A percentile compares a stretch with the other conserved stretches of the same genome.
phyloP scores from a whole-genome alignment of 2,329 filamentous ascomycete genomes.

The Atkinsonella texensis region DNA sequence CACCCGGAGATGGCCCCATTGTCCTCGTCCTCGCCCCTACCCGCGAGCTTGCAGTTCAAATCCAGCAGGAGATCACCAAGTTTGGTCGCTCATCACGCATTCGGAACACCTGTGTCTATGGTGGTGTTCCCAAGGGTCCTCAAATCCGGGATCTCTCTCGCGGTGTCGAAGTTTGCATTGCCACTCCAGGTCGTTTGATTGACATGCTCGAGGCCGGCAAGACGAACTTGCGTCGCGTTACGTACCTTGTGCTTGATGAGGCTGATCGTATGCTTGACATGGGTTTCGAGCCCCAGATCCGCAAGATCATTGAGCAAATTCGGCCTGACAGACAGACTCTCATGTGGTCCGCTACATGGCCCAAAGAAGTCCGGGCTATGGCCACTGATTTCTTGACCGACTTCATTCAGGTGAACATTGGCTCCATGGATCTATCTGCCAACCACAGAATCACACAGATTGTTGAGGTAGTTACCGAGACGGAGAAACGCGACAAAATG shows the following conservation, averaged over 20 bases:
- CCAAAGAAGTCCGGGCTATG: constrained; percentile 91
- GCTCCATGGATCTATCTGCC: constrained; percentile 88
- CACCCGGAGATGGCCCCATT: constrained; percentile 90
- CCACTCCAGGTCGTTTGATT: constrained; percentile 92
- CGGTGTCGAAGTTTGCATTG: constrained; percentile 97
- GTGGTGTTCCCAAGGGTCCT: constrained; percentile 93
- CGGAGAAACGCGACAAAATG: constrained; percentile 97
- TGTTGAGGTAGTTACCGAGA: constrained; percentile 89
- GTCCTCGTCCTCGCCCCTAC: constrained; percentile 93
- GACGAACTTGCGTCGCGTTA: constrained; percentile 95
- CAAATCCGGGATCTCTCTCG: constrained; percentile 92
- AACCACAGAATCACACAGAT: constrained; percentile 98
- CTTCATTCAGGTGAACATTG: constrained; percentile 98
- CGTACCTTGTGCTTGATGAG: constrained; percentile 96
- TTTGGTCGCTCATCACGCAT: constrained; percentile 97
- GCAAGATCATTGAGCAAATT: constrained; percentile 97
- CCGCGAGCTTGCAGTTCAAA: constrained; percentile 95
- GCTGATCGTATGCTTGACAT: constrained; percentile 99
- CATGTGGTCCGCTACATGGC: constrained; percentile 99
- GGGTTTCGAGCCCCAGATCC: constrained; percentile 99
- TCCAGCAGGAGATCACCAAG: constrained; percentile 96
- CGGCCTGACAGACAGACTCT: constrained; percentile 96
- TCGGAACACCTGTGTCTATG: constrained; percentile 97
- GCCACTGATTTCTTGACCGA: constrained; percentile 84
- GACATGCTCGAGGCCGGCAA: constrained; percentile 97